Evolutionary conservation across 2,329 filamentous ascomycete genomes (phyloP), one percentile per base, ranked within the genome.

Genomic region (Trichophyton rubrum): DNA sequence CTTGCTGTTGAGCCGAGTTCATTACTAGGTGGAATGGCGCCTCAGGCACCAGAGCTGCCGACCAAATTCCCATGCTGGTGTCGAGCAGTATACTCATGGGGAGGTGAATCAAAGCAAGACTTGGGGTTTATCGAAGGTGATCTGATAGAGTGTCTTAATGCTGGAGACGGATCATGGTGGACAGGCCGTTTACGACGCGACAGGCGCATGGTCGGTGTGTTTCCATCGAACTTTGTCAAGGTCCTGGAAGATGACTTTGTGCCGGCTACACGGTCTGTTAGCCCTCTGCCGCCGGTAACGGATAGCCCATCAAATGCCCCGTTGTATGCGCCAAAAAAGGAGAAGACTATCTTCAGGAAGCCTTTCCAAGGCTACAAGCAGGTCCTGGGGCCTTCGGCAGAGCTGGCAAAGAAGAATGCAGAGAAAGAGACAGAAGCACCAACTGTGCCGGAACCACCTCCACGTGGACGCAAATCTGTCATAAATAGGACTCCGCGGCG

Each of bases 141-240:
- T 75, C 76, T 99, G 66, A 99, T 99, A 72, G 93, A 99, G 82
- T 96, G 92, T 70, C 80, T 99, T 59, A 99, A 99, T 73, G 93
- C 93, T 20, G 93, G 93, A 64, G 93, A 99, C 76, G 93, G 93
- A 59, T 91, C 89, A 55, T 99, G 93, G 93, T 99, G 93, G 93
- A 96, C 91, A 76, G 93, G 93, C 56, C 85, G 92, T 64, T 77
- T 99, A 70, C 89, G 86, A 70, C 85, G 93, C 67, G 93, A 99
- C 75, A 87, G 88, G 73, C 85, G 91, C 69, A 90, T 92, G 69
- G 86, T 96, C 68, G 93, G 93, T 59, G 80, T 93, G 20, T 99
- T 99, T 70, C 93, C 93, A 0, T 96, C 91, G 69, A 99, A 99
- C 76, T 99, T 99, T 70, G 93, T 99, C 70, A 84, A 95, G 71